phyloP scores from a whole-genome alignment of 169 alveolate species.

The Plasmodium coatneyi region DNA sequence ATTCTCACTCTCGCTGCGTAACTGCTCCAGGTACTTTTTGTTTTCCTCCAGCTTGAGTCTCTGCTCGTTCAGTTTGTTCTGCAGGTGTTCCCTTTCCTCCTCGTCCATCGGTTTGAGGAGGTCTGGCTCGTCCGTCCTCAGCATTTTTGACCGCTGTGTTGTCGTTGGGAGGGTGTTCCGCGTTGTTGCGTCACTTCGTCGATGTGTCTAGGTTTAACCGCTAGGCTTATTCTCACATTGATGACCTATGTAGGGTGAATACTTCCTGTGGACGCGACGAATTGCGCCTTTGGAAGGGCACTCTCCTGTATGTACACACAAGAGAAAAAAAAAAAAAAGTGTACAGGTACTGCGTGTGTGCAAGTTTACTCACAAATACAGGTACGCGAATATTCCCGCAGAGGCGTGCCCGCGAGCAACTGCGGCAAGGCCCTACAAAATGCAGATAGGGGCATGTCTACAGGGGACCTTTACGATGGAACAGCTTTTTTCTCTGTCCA shows the following conservation, averaged over 20 bases:
- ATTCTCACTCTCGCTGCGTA: background rate
- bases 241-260: background rate
- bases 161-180: background rate
- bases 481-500: background rate
- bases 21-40: slow-evolving; percentile 58
- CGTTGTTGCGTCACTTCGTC: background rate
- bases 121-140: background rate
- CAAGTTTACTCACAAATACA: background rate
- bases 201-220: background rate
- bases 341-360: background rate
- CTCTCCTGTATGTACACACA: background rate
- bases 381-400: background rate
- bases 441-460: background rate
- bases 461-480: background rate
- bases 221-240: background rate
- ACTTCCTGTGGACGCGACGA: background rate
- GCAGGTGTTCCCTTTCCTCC: slow-evolving; percentile 37
- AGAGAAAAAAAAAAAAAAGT: background rate
- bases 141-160: slow-evolving; percentile 7
- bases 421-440: background rate
- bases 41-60: slow-evolving; percentile 60
- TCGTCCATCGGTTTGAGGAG: slow-evolving; percentile 60
- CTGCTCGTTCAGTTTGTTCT: slow-evolving; percentile 55
- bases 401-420: background rate
- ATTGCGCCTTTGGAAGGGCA: background rate